Evolutionary conservation across 306 rosid species (phyloP).

Genomic region (Psophocarpus tetragonolobus): DNA sequence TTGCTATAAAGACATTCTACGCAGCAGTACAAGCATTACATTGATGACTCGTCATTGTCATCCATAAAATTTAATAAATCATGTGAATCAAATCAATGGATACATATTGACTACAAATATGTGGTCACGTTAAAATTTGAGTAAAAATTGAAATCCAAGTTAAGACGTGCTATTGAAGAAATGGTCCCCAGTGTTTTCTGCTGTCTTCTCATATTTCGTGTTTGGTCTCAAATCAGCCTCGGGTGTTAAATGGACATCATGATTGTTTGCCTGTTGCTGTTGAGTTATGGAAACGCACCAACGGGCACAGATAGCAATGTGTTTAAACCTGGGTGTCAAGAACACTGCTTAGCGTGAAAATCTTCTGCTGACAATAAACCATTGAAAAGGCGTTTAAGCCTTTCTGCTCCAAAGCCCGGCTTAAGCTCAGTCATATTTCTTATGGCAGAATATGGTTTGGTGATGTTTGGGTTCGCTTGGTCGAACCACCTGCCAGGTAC

Average conservation of each 20-base stretch:
- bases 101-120: slow-evolving; percentile 40
- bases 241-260: slow-evolving; percentile 8
- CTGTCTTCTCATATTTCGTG: slow-evolving; percentile 36
- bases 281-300: slow-evolving; percentile 25
- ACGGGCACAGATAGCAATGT: slow-evolving; percentile 1
- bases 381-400: slow-evolving; percentile 46
- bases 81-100: slow-evolving; percentile 39
- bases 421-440: slow-evolving; percentile 45
- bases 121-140: slow-evolving; percentile 46
- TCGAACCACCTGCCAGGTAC: slow-evolving; percentile 51
- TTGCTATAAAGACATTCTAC: slow-evolving; percentile 20
- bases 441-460: slow-evolving; percentile 19
- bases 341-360: slow-evolving; percentile 45
- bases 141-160: slow-evolving; percentile 32
- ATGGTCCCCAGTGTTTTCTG: slow-evolving; percentile 21
- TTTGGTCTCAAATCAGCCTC: slow-evolving; percentile 36
- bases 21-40: slow-evolving; percentile 9
- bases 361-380: slow-evolving; percentile 47
- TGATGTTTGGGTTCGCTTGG: slow-evolving; percentile 34
- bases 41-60: slow-evolving; percentile 24
- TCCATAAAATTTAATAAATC: slow-evolving; percentile 33
- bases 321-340: slow-evolving; percentile 30
- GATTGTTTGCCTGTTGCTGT: slow-evolving; percentile 30
- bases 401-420: slow-evolving; percentile 53
- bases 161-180: slow-evolving; percentile 32